phyloP scores from a whole-genome alignment of 805 yeast genomes.

The Aciculoconidium aculeatum region DNA sequence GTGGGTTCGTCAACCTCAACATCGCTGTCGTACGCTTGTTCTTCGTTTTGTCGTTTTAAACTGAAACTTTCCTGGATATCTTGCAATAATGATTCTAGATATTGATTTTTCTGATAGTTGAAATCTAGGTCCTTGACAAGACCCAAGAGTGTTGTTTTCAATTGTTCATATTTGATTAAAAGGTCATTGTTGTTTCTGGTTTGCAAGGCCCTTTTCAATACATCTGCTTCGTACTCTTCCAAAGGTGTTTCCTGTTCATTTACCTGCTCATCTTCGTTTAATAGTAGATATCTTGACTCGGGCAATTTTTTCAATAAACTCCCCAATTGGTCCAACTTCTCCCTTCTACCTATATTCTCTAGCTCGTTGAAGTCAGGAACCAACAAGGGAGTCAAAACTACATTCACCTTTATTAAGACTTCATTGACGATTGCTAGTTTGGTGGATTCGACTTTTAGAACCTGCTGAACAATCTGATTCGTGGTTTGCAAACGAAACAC shows the following conservation, averaged over 20 bases:
- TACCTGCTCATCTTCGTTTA: constrained; percentile 6
- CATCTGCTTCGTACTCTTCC: constrained; percentile 8
- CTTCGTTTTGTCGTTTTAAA: too few relatives aligned
- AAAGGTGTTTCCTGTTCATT: constrained; percentile 3
- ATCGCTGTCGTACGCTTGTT: constrained; percentile 20
- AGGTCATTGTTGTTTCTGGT: too few relatives aligned
- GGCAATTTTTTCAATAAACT: constrained; percentile 27
- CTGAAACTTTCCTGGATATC: constrained; percentile 18
- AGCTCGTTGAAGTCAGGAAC: constrained; percentile 17
- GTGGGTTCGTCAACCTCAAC: constrained; percentile 10
- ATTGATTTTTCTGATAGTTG: too few relatives aligned
- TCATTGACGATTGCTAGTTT: constrained; percentile 23
- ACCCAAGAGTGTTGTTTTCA: too few relatives aligned
- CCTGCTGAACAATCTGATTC: constrained; percentile 32
- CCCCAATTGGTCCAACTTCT: constrained; percentile 16
- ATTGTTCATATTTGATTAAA: too few relatives aligned
- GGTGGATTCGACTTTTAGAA: constrained; percentile 26
- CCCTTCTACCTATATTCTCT: constrained; percentile 7
- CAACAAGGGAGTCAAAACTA: constrained; percentile 21
- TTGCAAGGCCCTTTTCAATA: too few relatives aligned
- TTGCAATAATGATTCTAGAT: constrained; percentile 14
- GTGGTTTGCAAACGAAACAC: constrained; percentile 25
- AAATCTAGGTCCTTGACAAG: too few relatives aligned
- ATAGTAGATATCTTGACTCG: constrained; percentile 25
- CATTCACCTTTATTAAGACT: constrained; percentile 16